Evolutionary conservation across 2,329 filamentous ascomycete species (phyloP), one percentile per base, ranked within the genome.

Genomic region (Penicillium concentricum): DNA sequence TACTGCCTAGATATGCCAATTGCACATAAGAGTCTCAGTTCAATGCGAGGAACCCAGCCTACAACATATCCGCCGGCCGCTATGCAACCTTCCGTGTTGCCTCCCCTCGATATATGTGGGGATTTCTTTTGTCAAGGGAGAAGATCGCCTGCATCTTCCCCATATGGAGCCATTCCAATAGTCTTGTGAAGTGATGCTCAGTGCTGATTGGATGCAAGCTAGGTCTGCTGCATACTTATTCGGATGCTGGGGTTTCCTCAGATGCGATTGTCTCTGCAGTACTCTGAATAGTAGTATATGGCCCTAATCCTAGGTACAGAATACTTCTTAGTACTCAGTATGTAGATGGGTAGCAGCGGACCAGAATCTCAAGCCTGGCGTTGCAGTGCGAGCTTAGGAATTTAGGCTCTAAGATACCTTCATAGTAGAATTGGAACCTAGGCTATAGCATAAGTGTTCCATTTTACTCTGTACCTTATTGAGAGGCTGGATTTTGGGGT

Each of bases 101-200:
- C 54, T 56, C 32, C 20, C 16, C 24, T 34, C 28, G n/a, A 48
- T 28, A 39, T 9, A 30, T 39, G 45, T 43, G 24, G 38, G 42
- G 32, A 37, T 20, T 32, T n/a, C 7, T 34, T 30, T 38, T 30
- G 13, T 28, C 50, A 48, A 58, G 51, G 44, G n/a, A 35, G 39
- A 28, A 28, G 41, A 56, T 52, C 41, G 41, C 20, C 41, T 45
- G 42, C 42, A 38, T 54, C 46, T 57, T 53, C 54, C 51, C 26
- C 48, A 59, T 51, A 32, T 26, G 44, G 58, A 45, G 39, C 16
- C 59, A 58, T 57, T 63, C 51, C 56, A 59, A 46, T 38, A 54
- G 57, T 61, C 56, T 55, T 46, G 62, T 61, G 57, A 65, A 51
- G 37, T 48, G 38, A 50, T 48, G 9, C 22, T 16, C 42, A 7